Conservation (phyloP, 139 green algal species). For the Diplosphaera chodatii region DNA sequence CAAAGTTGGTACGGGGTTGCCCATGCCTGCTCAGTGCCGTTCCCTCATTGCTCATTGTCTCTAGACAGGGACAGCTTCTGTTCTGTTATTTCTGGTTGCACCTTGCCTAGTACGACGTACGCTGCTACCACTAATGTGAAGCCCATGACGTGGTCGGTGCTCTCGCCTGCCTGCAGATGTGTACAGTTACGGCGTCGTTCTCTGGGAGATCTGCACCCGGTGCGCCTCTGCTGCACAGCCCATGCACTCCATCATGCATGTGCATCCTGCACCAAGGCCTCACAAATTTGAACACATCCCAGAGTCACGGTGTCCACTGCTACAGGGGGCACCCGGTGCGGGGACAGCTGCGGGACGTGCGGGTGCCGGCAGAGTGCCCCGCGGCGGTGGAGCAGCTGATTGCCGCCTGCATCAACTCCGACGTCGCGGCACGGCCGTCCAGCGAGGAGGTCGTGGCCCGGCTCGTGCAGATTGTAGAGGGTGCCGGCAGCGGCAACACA, state of each 20-base stretch:
- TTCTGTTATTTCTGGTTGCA: background rate
- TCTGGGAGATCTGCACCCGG: slow-evolving; percentile 41
- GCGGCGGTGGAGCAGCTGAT: background rate
- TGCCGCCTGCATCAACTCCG: background rate
- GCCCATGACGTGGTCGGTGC: too few species aligned
- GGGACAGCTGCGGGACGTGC: background rate
- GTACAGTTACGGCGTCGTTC: slow-evolving; percentile 25
- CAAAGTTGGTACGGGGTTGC: slow-evolving; percentile 2
- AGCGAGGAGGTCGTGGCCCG: background rate
- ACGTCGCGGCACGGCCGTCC: background rate
- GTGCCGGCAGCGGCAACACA: background rate
- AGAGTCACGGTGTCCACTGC: too few species aligned
- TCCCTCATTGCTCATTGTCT: too few species aligned
- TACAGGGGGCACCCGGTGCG: background rate
- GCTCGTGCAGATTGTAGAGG: background rate
- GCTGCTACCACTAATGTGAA: too few species aligned
- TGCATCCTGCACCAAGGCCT: too few species aligned
- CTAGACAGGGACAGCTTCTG: too few species aligned
- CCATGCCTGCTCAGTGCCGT: too few species aligned
- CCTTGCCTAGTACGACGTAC: too few species aligned
- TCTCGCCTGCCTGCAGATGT: background rate
- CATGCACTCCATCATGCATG: too few species aligned
- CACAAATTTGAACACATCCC: too few species aligned
- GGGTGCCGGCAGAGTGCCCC: background rate
- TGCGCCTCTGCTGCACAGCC: too few species aligned